Evolutionary conservation across 2,329 filamentous ascomycete species (phyloP), one percentile per base, ranked within the genome.

Genomic region (Calonectria leucothoes): DNA sequence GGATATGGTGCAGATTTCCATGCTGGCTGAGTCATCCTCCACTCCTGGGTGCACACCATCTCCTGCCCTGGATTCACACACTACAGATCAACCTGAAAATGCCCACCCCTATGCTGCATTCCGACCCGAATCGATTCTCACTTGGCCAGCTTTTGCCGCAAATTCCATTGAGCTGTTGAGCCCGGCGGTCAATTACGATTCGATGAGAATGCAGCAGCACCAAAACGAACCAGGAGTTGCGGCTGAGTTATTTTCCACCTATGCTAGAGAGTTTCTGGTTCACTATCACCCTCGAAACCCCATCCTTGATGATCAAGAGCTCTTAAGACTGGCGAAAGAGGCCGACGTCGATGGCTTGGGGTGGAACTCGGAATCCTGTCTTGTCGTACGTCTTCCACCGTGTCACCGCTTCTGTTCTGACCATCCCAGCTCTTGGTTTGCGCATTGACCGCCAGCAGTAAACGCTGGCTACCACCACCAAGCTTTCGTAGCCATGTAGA

Each of bases 201-300:
- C 20, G 17, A 25, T 48, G 23, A 8, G 23, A n/a, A 48, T 20
- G 3, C 4, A 48, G 17, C 20, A 48, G 15, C 17, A 48, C 20
- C 6, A 12, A 10, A 31, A 55, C 23, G 29, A 55, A 31, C 15
- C 20, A 33, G 52, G n/a, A 52, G 66, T 15, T 42, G 67, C 6
- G 39, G 35, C n/a, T n/a, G n/a, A 7, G 25, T 72, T 39, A 55
- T 63, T 8, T 39, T 31, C 4, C 6, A 66, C 6, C 8, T 31
- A 52, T 75, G 72, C 33, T 2, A 51, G 25, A 14, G 65, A 45
- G 2, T 81, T 81, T 55, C 67, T 80, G 0, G 59, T 68, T 17
- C 64, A 74, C 35, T 76, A 77, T 3, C 74, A 80, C 37, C 74
- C 74, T n/a, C 72, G 79, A 29, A 81, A 80, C 45, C 78, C 75